A percentile compares a stretch with the other conserved stretches of the same genome.
Evolutionary conservation across 106 monocot genomes (phyloP).

Genomic region (Agapanthus africanus): DNA sequence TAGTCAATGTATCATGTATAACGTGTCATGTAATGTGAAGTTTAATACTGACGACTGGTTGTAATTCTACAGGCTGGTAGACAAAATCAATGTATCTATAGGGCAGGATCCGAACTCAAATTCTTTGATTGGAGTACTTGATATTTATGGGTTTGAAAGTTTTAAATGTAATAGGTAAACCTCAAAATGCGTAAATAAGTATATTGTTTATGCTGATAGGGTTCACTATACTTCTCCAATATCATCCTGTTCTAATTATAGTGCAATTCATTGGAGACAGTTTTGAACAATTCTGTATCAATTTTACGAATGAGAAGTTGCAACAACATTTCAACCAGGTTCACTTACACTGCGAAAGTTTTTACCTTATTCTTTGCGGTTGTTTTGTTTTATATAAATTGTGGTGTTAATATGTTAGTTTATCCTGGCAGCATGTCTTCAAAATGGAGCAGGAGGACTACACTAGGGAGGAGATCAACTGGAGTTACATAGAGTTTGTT

Average conservation of each 20-base stretch:
- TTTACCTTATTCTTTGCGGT: too few relatives aligned
- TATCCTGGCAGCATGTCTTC: slow-evolving; percentile 46
- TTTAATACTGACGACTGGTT: too few relatives aligned
- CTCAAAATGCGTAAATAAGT: background rate
- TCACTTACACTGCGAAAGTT: slow-evolving; percentile 5
- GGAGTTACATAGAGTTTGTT: slow-evolving; percentile 68
- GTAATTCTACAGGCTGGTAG: slow-evolving; percentile 63
- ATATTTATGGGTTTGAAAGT: slow-evolving; percentile 98
- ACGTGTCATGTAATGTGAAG: too few relatives aligned
- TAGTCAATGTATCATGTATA: background rate
- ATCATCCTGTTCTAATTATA: background rate
- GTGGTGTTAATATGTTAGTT: background rate
- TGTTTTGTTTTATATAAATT: background rate
- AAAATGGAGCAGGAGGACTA: slow-evolving; percentile 71
- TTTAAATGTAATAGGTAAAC: slow-evolving; percentile 83
- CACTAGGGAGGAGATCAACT: slow-evolving; percentile 52
- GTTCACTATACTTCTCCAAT: background rate
- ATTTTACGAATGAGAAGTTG: slow-evolving; percentile 95
- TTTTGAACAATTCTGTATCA: slow-evolving; percentile 97
- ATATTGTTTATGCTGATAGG: background rate
- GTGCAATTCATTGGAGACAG: slow-evolving; percentile 40
- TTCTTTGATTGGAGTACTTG: slow-evolving; percentile 84
- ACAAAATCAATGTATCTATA: slow-evolving; percentile 81
- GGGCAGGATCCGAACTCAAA: slow-evolving; percentile 93
- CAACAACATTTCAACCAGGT: slow-evolving; percentile 99